These are phyloP conservation scores for Paragyromitra xinjiangensis DNA, from an alignment of 495 filamentous ascomycete genomes.

Conservation along the genomic window DNA sequence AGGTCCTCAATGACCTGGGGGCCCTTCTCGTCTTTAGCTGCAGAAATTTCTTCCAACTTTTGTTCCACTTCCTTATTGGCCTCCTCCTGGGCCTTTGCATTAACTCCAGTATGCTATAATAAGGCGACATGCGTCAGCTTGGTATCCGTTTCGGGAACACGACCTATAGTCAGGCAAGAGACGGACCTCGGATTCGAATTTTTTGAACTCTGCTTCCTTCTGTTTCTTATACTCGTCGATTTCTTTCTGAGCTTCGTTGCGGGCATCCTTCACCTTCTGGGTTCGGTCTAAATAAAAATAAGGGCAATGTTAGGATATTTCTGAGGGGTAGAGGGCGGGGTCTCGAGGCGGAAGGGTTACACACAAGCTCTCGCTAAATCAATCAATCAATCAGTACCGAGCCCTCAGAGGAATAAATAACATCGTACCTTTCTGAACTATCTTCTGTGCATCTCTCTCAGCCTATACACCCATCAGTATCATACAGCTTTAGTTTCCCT, in stretches of 20 bases:
- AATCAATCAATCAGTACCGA: conserved; percentile 18
- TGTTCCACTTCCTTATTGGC: conserved; percentile 81
- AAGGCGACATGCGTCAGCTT: conserved; percentile 7
- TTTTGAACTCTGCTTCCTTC: conserved; percentile 95
- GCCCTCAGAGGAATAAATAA: conserved; percentile 5
- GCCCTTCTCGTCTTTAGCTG: conserved; percentile 78
- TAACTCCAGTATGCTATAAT: conserved; percentile 75
- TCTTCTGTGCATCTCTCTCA: conserved; percentile 98
- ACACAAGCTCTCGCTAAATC: conserved; percentile 54
- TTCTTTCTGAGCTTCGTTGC: conserved; percentile 94
- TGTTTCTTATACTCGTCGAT: conserved; percentile 91
- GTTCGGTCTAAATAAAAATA: conserved; percentile 76
- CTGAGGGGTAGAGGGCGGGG: conserved; percentile 39
- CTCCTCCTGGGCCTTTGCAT: conserved; percentile 86
- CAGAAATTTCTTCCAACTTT: conserved; percentile 83
- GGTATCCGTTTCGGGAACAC: conserved; percentile 59
- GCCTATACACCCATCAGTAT: conserved; percentile 67
- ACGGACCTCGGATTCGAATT: conserved; percentile 87
- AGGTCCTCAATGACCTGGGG: conserved; percentile 81
- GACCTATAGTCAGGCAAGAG: not conserved
- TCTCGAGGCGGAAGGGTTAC: conserved; percentile 45
- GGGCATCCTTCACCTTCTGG: conserved; percentile 94
- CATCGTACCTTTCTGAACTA: conserved; percentile 86
- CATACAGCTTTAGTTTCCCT: conserved; percentile 13
- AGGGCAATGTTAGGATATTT: conserved; percentile 36